A percentile compares a stretch with the other conserved stretches of the same genome.
phyloP scores from a whole-genome alignment of 2,329 filamentous ascomycete species.

The Cercospora berteroae region DNA sequence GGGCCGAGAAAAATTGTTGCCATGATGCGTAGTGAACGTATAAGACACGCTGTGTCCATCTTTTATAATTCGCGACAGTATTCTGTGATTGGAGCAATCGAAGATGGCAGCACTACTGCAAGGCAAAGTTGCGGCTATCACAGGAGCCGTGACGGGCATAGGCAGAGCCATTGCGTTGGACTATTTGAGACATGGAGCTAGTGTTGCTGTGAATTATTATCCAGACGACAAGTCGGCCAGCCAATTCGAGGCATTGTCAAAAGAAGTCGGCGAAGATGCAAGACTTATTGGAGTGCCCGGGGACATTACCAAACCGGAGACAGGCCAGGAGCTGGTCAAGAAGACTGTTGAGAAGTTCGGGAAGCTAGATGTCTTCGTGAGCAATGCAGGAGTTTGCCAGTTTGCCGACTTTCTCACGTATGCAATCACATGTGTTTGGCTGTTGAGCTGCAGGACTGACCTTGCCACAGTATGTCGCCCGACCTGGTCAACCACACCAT shows the following conservation, averaged over 20 bases:
- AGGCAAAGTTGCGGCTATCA: slow-evolving; percentile 80
- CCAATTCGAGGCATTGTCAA: slow-evolving; percentile 50
- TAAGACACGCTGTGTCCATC: slow-evolving; percentile 8
- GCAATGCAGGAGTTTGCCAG: slow-evolving; percentile 83
- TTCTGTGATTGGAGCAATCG: not conserved
- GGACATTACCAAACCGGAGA: slow-evolving; percentile 73
- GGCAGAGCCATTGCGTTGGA: slow-evolving; percentile 80
- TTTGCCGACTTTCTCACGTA: slow-evolving; percentile 82
- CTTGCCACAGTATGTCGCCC: slow-evolving; percentile 56
- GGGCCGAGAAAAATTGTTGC: slow-evolving; percentile 2
- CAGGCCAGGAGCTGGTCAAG: slow-evolving; percentile 65
- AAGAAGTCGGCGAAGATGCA: slow-evolving; percentile 39
- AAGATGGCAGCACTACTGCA: slow-evolving; percentile 51
- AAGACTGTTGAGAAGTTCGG: slow-evolving; percentile 62
- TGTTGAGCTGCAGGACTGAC: slow-evolving; percentile 6
- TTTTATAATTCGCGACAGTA: not conserved
- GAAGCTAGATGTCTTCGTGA: slow-evolving; percentile 67
- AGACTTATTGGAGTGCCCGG: slow-evolving; percentile 66
- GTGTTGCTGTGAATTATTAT: slow-evolving; percentile 78
- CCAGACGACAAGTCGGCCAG: slow-evolving; percentile 52
- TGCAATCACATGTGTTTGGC: slow-evolving; percentile 8
- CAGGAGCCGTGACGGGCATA: slow-evolving; percentile 82
- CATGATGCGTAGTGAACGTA: slow-evolving; percentile 9
- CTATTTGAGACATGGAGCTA: slow-evolving; percentile 73
- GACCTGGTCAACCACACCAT: slow-evolving; percentile 71